A percentile compares a stretch with the other conserved stretches of the same genome.
These are phyloP conservation scores for Termitomyces sp. DNA, from an alignment of 768 basidiomycete species.

Conservation along the genomic window DNA sequence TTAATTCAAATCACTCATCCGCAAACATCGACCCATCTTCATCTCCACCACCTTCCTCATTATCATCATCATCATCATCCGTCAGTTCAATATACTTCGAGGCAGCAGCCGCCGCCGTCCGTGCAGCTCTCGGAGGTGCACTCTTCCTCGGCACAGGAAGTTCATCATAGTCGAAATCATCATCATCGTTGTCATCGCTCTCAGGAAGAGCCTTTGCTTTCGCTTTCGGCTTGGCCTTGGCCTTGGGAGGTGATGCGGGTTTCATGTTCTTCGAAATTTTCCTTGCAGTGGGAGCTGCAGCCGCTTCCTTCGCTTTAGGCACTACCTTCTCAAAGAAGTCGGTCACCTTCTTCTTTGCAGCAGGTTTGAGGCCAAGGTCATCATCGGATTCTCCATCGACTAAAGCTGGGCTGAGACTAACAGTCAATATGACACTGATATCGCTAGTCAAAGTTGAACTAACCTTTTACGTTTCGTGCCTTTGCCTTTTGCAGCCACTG, in stretches of 20 bases:
- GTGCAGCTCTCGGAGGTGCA: conserved; percentile 45
- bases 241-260: conserved; percentile 46
- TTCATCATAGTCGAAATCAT: conserved; percentile 36
- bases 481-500: conserved; percentile 12
- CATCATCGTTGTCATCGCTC: conserved; percentile 39
- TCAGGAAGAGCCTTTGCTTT: conserved; percentile 33
- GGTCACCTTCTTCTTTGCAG: conserved; percentile 49
- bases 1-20: no score
- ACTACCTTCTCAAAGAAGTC: conserved; percentile 56
- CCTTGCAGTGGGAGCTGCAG: conserved; percentile 27
- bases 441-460: not conserved
- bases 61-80: no score
- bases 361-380: conserved; percentile 38
- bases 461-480: conserved; percentile 68
- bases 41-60: no score
- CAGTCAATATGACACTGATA: not conserved
- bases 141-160: conserved; percentile 33
- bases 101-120: conserved; percentile 28
- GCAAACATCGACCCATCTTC: no score
- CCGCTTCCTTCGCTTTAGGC: conserved; percentile 32
- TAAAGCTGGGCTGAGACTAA: conserved; percentile 22
- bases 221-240: conserved; percentile 44
- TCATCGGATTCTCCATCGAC: conserved; percentile 35
- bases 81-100: conserved; percentile 57
- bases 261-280: conserved; percentile 60